These are phyloP conservation scores for Hortaea sp. DNA, from an alignment of 2,329 filamentous ascomycete species.

Conservation along the genomic window DNA sequence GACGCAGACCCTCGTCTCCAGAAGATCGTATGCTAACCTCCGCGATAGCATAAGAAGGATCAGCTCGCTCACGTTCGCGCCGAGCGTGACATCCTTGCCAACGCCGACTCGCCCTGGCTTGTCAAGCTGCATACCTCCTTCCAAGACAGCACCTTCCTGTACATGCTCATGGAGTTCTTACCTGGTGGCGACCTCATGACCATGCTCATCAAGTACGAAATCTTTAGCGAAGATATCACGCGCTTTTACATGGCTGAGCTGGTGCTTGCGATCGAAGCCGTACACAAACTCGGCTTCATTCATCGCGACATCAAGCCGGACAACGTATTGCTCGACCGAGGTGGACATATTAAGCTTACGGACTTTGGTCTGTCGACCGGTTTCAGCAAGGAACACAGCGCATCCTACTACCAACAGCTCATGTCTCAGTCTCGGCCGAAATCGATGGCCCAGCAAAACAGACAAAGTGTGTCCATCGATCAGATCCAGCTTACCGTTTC, in stretches of 20 bases:
- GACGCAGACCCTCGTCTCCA: no score
- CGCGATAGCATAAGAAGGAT: slow-evolving; percentile 78
- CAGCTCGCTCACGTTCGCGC: slow-evolving; percentile 95
- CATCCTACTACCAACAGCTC: slow-evolving; percentile 95
- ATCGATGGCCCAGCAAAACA: slow-evolving; percentile 47
- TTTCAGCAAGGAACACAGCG: slow-evolving; percentile 95
- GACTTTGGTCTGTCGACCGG: slow-evolving; percentile 97
- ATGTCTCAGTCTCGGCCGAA: slow-evolving; percentile 50
- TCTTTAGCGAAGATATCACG: slow-evolving; percentile 97
- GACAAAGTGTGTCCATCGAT: slow-evolving; percentile 90
- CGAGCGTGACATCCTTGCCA: slow-evolving; percentile 92
- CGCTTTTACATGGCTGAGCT: slow-evolving; percentile 99
- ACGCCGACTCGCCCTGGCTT: slow-evolving; percentile 99
- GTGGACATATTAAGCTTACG: slow-evolving; percentile 94
- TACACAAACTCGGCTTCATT: slow-evolving; percentile 95
- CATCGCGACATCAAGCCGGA: slow-evolving; percentile 99
- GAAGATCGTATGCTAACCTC: slow-evolving; percentile 6
- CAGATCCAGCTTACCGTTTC: slow-evolving; percentile 97
- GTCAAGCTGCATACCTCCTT: slow-evolving; percentile 98
- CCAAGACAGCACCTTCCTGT: slow-evolving; percentile 90
- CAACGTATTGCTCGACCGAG: slow-evolving; percentile 91
- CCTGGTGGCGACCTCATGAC: slow-evolving; percentile 98
- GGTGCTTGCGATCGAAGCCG: slow-evolving; percentile 93
- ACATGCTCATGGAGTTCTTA: slow-evolving; percentile 99
- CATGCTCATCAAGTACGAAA: slow-evolving; percentile 99